Conservation (phyloP, 768 basidiomycete genomes). For the Lactifluus subvellereus region DNA sequence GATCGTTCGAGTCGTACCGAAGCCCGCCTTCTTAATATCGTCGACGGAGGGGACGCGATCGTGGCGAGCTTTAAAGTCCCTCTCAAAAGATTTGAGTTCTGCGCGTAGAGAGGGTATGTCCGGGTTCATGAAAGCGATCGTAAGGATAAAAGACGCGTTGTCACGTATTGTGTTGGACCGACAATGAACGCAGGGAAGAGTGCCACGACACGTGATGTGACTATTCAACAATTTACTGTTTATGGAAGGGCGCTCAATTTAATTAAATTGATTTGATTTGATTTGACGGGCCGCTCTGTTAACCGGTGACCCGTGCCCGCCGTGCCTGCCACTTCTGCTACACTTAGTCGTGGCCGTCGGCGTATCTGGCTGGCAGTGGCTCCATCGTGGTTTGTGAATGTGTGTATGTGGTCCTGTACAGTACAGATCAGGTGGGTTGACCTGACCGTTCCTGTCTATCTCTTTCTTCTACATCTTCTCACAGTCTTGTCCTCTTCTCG, state of each 20-base stretch:
- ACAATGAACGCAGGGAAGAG: constrained; percentile 4
- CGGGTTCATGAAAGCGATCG: constrained; percentile 28
- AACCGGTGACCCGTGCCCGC: not conserved
- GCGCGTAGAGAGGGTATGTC: constrained; percentile 44
- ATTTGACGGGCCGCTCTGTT: not conserved
- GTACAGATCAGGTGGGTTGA: not conserved
- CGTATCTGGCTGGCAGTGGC: not conserved
- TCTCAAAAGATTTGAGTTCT: constrained; percentile 77
- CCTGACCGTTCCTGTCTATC: not conserved
- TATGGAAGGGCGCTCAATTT: too few relatives aligned
- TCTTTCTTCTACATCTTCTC: not conserved
- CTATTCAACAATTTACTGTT: not conserved
- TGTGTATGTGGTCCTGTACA: not conserved
- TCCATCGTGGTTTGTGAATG: not conserved
- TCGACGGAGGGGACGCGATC: constrained; percentile 58
- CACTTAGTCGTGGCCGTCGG: not conserved
- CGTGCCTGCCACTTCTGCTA: too few relatives aligned
- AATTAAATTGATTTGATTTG: too few relatives aligned
- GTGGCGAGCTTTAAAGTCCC: constrained; percentile 51
- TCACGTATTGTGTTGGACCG: constrained; percentile 9
- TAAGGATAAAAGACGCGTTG: constrained; percentile 13
- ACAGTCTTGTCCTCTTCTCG: not conserved
- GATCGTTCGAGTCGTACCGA: constrained; percentile 45
- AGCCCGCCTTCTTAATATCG: constrained; percentile 59
- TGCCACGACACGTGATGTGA: constrained; percentile 3